These are phyloP conservation scores for Botrytis byssoidea DNA, from an alignment of 2,329 filamentous ascomycete species.

Conservation along the genomic window DNA sequence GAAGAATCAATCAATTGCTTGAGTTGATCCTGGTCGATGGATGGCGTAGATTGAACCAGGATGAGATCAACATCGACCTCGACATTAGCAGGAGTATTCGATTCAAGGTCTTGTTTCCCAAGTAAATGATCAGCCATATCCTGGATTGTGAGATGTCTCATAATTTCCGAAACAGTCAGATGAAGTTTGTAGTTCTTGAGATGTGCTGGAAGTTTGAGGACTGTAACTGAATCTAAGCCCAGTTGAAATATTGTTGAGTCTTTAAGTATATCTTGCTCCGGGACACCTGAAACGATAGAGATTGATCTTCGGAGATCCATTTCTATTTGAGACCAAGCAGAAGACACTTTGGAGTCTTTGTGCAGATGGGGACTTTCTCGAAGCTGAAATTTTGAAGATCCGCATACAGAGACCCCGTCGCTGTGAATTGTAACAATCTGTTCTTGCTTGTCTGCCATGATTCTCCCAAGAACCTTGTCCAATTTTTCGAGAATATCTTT, in stretches of 20 bases:
- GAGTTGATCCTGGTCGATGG: slow-evolving; percentile 43
- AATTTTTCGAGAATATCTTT: slow-evolving; percentile 56
- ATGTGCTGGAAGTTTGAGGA: slow-evolving; percentile 76
- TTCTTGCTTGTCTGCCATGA: slow-evolving; percentile 51
- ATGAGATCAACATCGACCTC: slow-evolving; percentile 45
- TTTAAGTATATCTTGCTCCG: slow-evolving; percentile 56
- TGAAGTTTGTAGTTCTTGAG: slow-evolving; percentile 62
- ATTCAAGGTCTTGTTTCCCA: slow-evolving; percentile 13
- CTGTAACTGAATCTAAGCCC: slow-evolving; percentile 87
- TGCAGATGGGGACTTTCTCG: not conserved
- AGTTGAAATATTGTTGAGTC: slow-evolving; percentile 74
- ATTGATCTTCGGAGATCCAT: slow-evolving; percentile 49
- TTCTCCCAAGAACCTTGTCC: slow-evolving; percentile 55
- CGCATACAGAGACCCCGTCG: slow-evolving; percentile 61
- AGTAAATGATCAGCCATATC: slow-evolving; percentile 55
- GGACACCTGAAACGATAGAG: slow-evolving; percentile 58
- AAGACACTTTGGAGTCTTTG: not conserved
- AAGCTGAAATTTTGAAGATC: slow-evolving; percentile 49
- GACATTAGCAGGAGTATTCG: slow-evolving; percentile 40
- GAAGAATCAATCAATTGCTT: slow-evolving; percentile 42
- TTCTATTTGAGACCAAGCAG: slow-evolving; percentile 37
- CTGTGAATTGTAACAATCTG: slow-evolving; percentile 55
- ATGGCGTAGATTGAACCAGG: slow-evolving; percentile 42
- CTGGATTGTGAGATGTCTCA: slow-evolving; percentile 62
- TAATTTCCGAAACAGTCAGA: slow-evolving; percentile 68